Evolutionary conservation across 768 basidiomycete species (phyloP).

Genomic region (Pleurotus cornucopiae): DNA sequence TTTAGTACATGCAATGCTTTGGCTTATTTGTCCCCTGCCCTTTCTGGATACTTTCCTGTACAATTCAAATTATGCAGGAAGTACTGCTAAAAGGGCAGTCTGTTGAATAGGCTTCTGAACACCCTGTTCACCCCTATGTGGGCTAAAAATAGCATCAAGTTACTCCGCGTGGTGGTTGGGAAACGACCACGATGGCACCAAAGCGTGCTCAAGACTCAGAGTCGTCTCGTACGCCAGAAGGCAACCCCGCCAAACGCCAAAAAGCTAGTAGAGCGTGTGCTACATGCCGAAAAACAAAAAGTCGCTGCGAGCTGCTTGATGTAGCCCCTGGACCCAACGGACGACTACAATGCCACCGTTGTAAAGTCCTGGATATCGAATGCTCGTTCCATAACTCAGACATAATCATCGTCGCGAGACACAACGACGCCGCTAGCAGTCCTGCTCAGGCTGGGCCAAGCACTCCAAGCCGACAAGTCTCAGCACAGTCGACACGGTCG

Average conservation of each 20-base stretch:
- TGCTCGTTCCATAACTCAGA: slow-evolving; percentile 41
- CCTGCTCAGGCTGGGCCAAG: not conserved
- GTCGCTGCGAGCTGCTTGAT: slow-evolving; percentile 47
- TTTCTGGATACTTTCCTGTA: too few relatives aligned
- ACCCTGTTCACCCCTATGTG: too few relatives aligned
- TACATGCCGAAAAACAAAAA: slow-evolving; percentile 44
- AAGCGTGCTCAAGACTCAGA: not conserved
- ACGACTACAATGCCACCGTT: slow-evolving; percentile 39
- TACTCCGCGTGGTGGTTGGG: too few relatives aligned
- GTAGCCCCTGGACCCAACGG: slow-evolving; percentile 18
- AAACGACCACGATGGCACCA: not conserved
- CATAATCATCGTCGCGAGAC: slow-evolving; percentile 19
- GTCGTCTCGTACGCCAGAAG: not conserved
- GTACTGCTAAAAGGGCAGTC: too few relatives aligned
- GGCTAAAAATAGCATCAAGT: too few relatives aligned
- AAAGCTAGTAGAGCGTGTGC: slow-evolving; percentile 42
- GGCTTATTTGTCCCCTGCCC: too few relatives aligned
- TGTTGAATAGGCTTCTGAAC: too few relatives aligned
- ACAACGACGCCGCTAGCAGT: too few relatives aligned
- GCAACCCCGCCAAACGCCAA: slow-evolving; percentile 26
- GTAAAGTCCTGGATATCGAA: slow-evolving; percentile 40
- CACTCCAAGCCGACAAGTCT: not conserved
- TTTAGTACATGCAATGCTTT: too few relatives aligned
- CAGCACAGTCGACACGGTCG: not conserved
- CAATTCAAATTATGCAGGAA: too few relatives aligned